Evolutionary conservation across 2,329 filamentous ascomycete species (phyloP).

Genomic region (Microthyrium microscopicum): DNA sequence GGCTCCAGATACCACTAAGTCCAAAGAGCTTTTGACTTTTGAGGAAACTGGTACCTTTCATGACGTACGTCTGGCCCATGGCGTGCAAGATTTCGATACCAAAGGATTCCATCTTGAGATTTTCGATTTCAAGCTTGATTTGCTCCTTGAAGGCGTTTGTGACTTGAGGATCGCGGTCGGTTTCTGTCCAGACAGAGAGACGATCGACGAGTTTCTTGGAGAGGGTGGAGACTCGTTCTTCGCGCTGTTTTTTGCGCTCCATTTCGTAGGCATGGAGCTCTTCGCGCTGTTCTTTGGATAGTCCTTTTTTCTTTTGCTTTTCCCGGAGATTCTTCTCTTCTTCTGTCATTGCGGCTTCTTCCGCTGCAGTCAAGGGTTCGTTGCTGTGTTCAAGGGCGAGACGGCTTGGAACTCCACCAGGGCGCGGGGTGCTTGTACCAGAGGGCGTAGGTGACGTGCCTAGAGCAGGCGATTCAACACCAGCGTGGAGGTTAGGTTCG

Average conservation of each 20-base stretch:
- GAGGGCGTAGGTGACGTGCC: constrained; percentile 10
- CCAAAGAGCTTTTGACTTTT: constrained; percentile 97
- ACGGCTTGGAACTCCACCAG: constrained; percentile 51
- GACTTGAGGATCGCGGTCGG: constrained; percentile 72
- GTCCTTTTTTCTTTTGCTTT: constrained; percentile 71
- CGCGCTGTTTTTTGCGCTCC: constrained; percentile 66
- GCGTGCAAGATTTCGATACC: constrained; percentile 92
- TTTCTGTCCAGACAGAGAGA: constrained; percentile 91
- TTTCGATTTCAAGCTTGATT: constrained; percentile 86
- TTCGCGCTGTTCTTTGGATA: constrained; percentile 85
- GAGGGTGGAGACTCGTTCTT: constrained; percentile 78
- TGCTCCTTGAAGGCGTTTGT: constrained; percentile 86
- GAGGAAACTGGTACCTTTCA: constrained; percentile 72
- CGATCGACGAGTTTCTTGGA: constrained; percentile 75
- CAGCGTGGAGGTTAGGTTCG: not conserved
- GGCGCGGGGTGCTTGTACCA: constrained; percentile 26
- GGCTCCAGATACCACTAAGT: constrained; percentile 84
- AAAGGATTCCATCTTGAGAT: constrained; percentile 98
- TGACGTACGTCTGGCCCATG: constrained; percentile 78
- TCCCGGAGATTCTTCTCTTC: constrained; percentile 62
- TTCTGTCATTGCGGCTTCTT: constrained; percentile 46
- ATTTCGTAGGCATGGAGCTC: constrained; percentile 76
- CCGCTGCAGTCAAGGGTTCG: constrained; percentile 55
- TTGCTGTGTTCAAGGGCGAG: constrained; percentile 60
- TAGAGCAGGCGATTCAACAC: not conserved